These are phyloP conservation scores for Heterobasidion annosum DNA, from an alignment of 1,284 basidiomycete genomes.

Conservation along the genomic window DNA sequence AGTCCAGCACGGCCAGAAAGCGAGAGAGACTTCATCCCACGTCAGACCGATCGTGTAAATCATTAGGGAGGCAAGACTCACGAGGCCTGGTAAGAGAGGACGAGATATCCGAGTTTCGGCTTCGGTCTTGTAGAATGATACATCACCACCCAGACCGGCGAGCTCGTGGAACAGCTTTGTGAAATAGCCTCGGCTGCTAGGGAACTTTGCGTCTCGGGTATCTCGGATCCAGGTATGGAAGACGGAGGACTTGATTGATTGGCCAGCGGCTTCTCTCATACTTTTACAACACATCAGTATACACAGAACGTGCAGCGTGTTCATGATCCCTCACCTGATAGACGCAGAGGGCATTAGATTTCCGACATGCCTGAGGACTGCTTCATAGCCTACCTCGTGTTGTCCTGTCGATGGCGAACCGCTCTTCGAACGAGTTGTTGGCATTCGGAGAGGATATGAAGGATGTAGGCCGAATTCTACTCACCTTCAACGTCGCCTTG, in stretches of 20 bases:
- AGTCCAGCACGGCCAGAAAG: conserved; percentile 56
- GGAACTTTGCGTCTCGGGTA: conserved; percentile 69
- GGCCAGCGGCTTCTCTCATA: conserved; percentile 76
- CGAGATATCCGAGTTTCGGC: conserved; percentile 60
- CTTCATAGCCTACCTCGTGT: conserved; percentile 80
- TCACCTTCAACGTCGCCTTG: conserved; percentile 58
- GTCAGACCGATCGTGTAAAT: conserved; percentile 1
- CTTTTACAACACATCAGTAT: conserved; percentile 27
- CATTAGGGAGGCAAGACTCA: conserved; percentile 22
- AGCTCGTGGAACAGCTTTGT: conserved; percentile 64
- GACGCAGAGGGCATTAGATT: conserved; percentile 70
- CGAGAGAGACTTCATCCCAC: conserved; percentile 44
- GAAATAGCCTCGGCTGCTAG: conserved; percentile 56
- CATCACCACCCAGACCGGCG: conserved; percentile 72
- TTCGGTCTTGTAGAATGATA: conserved; percentile 67
- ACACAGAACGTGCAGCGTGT: neutral
- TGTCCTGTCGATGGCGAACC: conserved; percentile 36
- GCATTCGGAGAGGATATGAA: neutral
- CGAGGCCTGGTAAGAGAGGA: conserved; percentile 44
- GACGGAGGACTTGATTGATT: conserved; percentile 77
- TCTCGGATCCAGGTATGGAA: conserved; percentile 76
- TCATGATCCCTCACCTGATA: conserved; percentile 43
- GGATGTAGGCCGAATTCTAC: conserved; percentile 19
- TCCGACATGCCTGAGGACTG: conserved; percentile 66
- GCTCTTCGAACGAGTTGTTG: conserved; percentile 20